phyloP scores from a whole-genome alignment of 148 eudicot species.

The Tetragonia tetragonoides region DNA sequence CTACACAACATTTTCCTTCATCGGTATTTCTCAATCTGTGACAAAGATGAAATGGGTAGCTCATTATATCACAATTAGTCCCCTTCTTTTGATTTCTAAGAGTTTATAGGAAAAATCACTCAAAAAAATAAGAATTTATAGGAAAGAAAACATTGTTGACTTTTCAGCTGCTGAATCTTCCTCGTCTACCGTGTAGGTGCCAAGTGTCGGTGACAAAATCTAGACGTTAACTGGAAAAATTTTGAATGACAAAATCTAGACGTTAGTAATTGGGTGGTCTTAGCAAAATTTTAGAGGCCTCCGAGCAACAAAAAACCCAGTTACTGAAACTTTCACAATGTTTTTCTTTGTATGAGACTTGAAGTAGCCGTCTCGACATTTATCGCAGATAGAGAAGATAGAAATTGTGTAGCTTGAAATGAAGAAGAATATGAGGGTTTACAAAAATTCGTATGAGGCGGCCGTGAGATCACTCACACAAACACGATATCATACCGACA shows the following conservation, averaged over 20 bases:
- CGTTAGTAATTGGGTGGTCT: too few species aligned
- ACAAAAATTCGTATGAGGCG: too few species aligned
- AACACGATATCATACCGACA: too few species aligned
- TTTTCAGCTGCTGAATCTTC: not conserved
- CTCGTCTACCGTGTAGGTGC: not conserved
- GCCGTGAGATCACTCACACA: too few species aligned
- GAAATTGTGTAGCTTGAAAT: slow-evolving; percentile 16
- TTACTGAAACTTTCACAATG: not conserved
- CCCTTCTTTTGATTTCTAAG: not conserved
- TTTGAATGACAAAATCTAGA: too few species aligned
- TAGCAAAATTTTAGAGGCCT: too few species aligned
- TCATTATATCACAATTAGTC: too few species aligned
- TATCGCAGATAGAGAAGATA: slow-evolving; percentile 36
- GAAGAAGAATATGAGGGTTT: slow-evolving; percentile 31
- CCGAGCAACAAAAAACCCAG: too few species aligned
- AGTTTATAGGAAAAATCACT: not conserved
- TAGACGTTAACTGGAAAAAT: too few species aligned
- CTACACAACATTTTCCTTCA: not conserved
- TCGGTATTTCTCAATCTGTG: not conserved
- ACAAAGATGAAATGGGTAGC: too few species aligned
- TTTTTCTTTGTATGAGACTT: slow-evolving; percentile 27
- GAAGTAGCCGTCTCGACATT: slow-evolving; percentile 48
- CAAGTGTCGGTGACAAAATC: not conserved
- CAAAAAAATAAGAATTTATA: too few species aligned
- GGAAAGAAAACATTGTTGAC: not conserved